Evolutionary conservation across 2,329 filamentous ascomycete species (phyloP).

Genomic region (Teratosphaeriaceae sp.): DNA sequence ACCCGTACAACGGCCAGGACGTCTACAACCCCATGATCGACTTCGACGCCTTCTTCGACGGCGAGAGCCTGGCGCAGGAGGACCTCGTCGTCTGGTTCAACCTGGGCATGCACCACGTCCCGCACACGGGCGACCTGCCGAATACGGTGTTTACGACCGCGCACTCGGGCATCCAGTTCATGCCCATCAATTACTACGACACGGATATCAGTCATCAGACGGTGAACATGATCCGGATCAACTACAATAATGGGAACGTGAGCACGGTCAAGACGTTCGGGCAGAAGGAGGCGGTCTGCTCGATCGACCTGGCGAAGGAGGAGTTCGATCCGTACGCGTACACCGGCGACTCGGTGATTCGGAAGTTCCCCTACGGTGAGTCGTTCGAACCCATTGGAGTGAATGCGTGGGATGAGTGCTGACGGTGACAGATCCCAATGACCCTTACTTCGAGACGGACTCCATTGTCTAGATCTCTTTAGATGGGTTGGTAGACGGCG

Average conservation of each 20-base stretch:
- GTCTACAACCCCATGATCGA: constrained; percentile 38
- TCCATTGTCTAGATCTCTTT: constrained; percentile 3
- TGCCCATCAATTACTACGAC: constrained; percentile 41
- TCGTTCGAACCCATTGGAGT: background rate
- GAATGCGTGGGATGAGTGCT: too few relatives aligned
- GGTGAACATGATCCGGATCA: constrained; percentile 36
- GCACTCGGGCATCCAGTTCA: constrained; percentile 39
- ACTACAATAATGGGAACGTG: constrained; percentile 28
- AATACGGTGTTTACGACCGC: constrained; percentile 48
- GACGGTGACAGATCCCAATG: constrained; percentile 28
- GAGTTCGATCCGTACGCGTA: constrained; percentile 26
- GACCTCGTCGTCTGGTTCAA: constrained; percentile 50
- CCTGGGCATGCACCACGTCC: constrained; percentile 53
- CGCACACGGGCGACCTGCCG: constrained; percentile 48
- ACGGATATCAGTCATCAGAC: constrained; percentile 35
- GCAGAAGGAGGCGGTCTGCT: constrained; percentile 24
- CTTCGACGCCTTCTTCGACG: constrained; percentile 40
- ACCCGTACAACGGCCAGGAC: constrained; percentile 31
- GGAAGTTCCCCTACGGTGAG: constrained; percentile 33
- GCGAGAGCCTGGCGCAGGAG: constrained; percentile 37
- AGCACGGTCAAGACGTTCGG: constrained; percentile 28
- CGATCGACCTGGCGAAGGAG: constrained; percentile 22
- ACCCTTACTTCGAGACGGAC: constrained; percentile 25
- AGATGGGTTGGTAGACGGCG: background rate
- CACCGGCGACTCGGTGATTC: constrained; percentile 30